Conservation (phyloP, 495 filamentous ascomycete species). For the Penicillium atrosanguineum region DNA sequence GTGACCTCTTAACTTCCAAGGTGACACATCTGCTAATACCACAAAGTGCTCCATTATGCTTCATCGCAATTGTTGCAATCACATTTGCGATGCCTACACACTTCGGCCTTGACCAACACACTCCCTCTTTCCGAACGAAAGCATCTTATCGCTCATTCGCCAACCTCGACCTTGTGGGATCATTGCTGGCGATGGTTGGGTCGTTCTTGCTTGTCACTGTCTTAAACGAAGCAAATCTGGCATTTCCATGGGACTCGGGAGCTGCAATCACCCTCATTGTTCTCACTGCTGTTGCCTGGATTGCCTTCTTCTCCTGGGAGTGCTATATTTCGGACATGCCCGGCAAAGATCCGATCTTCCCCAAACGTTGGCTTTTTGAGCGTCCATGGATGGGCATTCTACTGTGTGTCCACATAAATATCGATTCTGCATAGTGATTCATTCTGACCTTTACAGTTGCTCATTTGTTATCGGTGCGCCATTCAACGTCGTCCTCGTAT, state of each 20-base stretch:
- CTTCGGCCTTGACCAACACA: conserved; percentile 28
- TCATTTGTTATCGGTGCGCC: conserved; percentile 47
- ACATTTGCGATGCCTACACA: conserved; percentile 27
- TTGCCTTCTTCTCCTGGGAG: conserved; percentile 39
- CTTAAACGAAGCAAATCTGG: conserved; percentile 55
- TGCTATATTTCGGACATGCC: conserved; percentile 29
- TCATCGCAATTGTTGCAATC: conserved; percentile 19
- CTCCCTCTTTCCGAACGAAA: conserved; percentile 26
- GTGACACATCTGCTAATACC: neutral
- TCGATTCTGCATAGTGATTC: neutral
- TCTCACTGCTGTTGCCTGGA: conserved; percentile 29
- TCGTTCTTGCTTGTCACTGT: conserved; percentile 57
- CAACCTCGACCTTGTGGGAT: conserved; percentile 56
- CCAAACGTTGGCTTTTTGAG: conserved; percentile 32
- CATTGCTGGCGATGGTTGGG: conserved; percentile 49
- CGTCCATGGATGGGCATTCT: conserved; percentile 33
- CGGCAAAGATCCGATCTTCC: conserved; percentile 36
- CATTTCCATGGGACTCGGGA: conserved; percentile 37
- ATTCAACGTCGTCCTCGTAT: conserved; percentile 53
- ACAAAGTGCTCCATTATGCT: conserved; percentile 21
- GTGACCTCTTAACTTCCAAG: neutral
- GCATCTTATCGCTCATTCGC: conserved; percentile 28
- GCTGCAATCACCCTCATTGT: conserved; percentile 45
- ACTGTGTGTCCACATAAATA: conserved; percentile 19
- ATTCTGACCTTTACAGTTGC: conserved; percentile 14